Evolutionary conservation across 805 yeast genomes (phyloP), one percentile per base, ranked within the genome.

Genomic region (Teunomyces cretensis): DNA sequence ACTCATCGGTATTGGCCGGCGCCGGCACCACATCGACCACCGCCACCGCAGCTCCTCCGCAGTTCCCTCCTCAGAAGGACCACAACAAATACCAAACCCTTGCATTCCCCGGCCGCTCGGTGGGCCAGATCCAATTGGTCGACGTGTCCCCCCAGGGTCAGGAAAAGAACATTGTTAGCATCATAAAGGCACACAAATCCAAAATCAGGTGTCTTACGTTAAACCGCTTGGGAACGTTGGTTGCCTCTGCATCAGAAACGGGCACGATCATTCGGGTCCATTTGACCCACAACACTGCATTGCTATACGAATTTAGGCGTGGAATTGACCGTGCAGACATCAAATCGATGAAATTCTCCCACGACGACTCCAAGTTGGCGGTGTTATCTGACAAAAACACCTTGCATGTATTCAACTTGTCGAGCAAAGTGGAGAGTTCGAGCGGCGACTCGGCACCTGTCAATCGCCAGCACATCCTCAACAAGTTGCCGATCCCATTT

Each of bases 351-450:
- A 82, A 82, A 43, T 90, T 92, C 61, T 84, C 92, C 4, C 90
- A 87, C 7, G 76, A 81, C 52, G 91, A 89, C 39, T 64, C 81
- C 9, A 79, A 81, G 55, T 70, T 94, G 40, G 97, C 97, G 0
- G 90, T 89, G 5, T 69, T 94, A 17, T 85, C 96, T 12, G 96
- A 89, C 65, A 94, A 92, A 60, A 84, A 81, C 53, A 94, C 99
- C 0, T 67, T 94, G 43, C 99, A 94, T 65, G 79, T 92, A 2
- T 94, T 81, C 67, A 86, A 84, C 58, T 70, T 83, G 26, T 46
- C 49, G 5, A 28, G 16, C 32, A 35, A 30, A 16, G n/a, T 43
- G 11, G 32, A 13, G 28, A 6, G 28, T 12, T 28, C 43, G 19
- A 26, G 13, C 47, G 11, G 17, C 28, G 12, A n/a, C 22, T 19